Evolutionary conservation across 169 alveolate species (phyloP).

Genomic region (Neospora caninum): DNA sequence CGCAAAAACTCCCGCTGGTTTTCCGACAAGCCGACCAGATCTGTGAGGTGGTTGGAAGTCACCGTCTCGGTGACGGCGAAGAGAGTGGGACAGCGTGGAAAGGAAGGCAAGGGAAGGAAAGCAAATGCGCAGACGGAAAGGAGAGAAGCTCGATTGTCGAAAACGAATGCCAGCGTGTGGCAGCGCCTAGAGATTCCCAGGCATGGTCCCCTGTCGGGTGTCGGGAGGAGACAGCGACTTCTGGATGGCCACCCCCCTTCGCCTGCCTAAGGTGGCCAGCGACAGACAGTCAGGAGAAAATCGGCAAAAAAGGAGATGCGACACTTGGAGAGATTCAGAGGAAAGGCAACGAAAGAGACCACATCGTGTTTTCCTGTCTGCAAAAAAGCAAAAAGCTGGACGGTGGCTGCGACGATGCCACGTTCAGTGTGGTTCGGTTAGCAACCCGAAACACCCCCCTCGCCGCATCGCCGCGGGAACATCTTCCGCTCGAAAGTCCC

Average conservation of each 20-base stretch:
- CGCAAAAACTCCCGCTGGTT: too few relatives aligned
- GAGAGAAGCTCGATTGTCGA: background rate
- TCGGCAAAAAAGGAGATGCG: background rate
- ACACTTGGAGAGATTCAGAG: background rate
- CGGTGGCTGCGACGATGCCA: background rate
- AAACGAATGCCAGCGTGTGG: background rate
- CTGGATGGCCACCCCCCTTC: background rate
- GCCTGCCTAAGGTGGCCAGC: background rate
- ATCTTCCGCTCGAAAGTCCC: too few relatives aligned
- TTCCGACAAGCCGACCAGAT: too few relatives aligned
- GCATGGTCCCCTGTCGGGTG: background rate
- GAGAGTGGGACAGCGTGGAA: too few relatives aligned
- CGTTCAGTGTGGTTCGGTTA: background rate
- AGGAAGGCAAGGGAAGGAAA: background rate
- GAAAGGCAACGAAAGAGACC: background rate
- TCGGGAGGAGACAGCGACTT: background rate
- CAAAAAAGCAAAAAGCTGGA: background rate
- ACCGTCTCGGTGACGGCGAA: too few relatives aligned
- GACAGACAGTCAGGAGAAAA: background rate
- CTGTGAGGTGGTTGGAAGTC: too few relatives aligned
- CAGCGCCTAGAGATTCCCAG: background rate
- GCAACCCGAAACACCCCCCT: too few relatives aligned
- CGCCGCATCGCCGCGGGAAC: too few relatives aligned
- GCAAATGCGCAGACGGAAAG: background rate
- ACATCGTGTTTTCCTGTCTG: background rate